These are phyloP conservation scores for Naegleria gruberi DNA, from an alignment of 208 protist genomes.

Conservation along the genomic window DNA sequence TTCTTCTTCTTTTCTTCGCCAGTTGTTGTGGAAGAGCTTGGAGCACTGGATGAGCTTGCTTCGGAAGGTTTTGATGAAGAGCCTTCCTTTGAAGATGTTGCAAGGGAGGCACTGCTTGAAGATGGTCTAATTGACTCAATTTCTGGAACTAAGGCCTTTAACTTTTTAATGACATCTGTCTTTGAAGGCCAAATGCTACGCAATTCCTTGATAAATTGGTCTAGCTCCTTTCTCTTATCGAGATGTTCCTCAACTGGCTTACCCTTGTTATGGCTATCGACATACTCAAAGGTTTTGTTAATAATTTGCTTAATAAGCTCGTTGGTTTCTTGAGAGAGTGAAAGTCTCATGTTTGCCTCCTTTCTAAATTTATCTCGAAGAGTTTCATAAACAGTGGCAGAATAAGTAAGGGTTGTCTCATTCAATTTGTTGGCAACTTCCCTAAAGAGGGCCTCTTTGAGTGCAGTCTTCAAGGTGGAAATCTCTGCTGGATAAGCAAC, in stretches of 20 bases:
- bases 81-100: background rate
- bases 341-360: background rate
- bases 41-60: background rate
- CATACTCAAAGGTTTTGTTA: background rate
- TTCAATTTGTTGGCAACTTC: background rate
- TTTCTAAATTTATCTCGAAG: background rate
- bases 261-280: background rate
- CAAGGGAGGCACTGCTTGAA: background rate
- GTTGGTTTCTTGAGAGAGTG: background rate
- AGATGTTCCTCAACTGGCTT: background rate
- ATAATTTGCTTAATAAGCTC: background rate
- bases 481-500: background rate
- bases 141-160: background rate
- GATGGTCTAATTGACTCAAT: background rate
- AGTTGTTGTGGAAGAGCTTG: background rate
- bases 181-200: background rate
- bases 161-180: background rate
- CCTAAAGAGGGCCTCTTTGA: background rate
- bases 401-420: background rate
- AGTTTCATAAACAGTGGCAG: background rate
- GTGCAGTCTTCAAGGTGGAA: background rate
- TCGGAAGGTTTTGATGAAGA: background rate
- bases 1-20: too few relatives aligned
- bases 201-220: background rate
- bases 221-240: background rate